A percentile compares a stretch with the other conserved stretches of the same genome.
phyloP scores from a whole-genome alignment of 805 yeast species.

The Lipomyces kockii region DNA sequence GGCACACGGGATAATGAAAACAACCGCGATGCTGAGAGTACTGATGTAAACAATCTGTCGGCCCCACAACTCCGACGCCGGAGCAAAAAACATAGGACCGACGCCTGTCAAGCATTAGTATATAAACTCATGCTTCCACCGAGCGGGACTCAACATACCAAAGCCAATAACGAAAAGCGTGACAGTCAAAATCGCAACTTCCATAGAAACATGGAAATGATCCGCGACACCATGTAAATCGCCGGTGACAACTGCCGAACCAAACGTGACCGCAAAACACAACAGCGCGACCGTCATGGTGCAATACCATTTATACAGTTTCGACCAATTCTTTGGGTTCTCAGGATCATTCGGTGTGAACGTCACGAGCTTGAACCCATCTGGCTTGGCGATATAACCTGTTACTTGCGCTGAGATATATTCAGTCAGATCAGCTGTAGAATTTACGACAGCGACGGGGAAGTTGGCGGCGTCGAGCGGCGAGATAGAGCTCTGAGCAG shows the following conservation, averaged over 20 bases:
- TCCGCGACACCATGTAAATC: slow-evolving; percentile 57
- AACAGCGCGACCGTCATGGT: slow-evolving; percentile 59
- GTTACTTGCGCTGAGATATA: slow-evolving; percentile 27
- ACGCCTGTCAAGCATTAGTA: slow-evolving; percentile 36
- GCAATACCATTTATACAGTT: slow-evolving; percentile 50
- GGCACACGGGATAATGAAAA: slow-evolving; percentile 61
- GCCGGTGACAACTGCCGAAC: slow-evolving; percentile 71
- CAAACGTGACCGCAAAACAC: slow-evolving; percentile 66
- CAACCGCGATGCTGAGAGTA: slow-evolving; percentile 53
- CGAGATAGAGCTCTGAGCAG: slow-evolving; percentile 21
- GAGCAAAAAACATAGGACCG: slow-evolving; percentile 67
- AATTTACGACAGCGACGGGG: slow-evolving; percentile 35
- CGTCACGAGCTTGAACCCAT: slow-evolving; percentile 38
- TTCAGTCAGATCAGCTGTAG: slow-evolving; percentile 38
- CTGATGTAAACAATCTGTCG: slow-evolving; percentile 57
- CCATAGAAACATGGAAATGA: slow-evolving; percentile 58
- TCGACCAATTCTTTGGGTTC: slow-evolving; percentile 48
- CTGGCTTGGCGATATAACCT: slow-evolving; percentile 31
- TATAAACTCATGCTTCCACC: background rate
- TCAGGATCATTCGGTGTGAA: slow-evolving; percentile 40
- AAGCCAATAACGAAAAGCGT: slow-evolving; percentile 64
- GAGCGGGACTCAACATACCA: slow-evolving; percentile 45
- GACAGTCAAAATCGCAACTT: slow-evolving; percentile 63
- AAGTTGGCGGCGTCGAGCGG: slow-evolving; percentile 39
- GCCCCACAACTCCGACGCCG: slow-evolving; percentile 63